Base-by-base conservation (phyloP, 139 green algal species). In the Tetradesmus lagerheimii region DNA sequence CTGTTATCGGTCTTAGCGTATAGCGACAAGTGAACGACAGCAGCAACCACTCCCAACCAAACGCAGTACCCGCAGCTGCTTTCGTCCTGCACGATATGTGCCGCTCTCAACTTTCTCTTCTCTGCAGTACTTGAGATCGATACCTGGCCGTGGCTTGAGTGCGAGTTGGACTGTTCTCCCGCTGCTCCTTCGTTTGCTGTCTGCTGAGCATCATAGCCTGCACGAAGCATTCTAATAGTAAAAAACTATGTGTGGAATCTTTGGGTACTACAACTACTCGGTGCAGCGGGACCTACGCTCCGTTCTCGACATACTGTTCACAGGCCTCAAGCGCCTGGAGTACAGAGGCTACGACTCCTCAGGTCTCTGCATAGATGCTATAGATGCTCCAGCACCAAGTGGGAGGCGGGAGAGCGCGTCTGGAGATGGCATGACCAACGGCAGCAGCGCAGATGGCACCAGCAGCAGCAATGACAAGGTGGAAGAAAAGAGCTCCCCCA, bases 291-390 rank as follows among this genome's bases (percentile, higher is more conserved):
- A 96, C 62, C 88, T 97, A 14, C 79, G 92, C n/a, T 91, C 92
- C 2, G 97, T 99, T 29, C 85, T 99, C 14, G 93, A 99, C 14
- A 93, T 94, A 41, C 92, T 99, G 80, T 96, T 99, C 84, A 97
- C 94, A 0, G 98, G 98, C 1, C 93, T 99, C 35, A 93, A 95
- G 80, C 92, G 98, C 29, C 94, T 99, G 12, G 98, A 99, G 88
- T 99, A 99, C 92, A 94, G 98, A 41, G 98, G 98, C 45, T 99
- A 99, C 71, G 98, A 99, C 90, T 99, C 97, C 16, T 94, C 97
- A 4, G 98, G 98, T 74, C 90, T 99, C 31, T 96, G 93, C n/a
- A 92, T 99, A 57, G 98, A 99, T 83, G 90, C 89, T 0, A 88
- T 93, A 5, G 91, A 95, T 35, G 80, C 80, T 8, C n/a, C 86